These are phyloP conservation scores for Malus fusca DNA, from an alignment of 306 rosid species.

Conservation along the genomic window DNA sequence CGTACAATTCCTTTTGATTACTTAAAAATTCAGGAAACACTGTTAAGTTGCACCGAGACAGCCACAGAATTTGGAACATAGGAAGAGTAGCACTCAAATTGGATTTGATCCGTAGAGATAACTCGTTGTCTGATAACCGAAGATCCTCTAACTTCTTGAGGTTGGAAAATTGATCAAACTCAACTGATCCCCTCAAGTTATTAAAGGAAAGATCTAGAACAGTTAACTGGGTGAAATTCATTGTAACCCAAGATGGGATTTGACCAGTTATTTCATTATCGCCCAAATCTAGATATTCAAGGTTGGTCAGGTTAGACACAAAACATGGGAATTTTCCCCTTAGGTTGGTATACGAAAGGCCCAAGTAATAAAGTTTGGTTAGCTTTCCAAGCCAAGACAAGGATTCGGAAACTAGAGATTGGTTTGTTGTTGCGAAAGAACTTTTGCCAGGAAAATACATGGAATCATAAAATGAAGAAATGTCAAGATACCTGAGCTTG, in stretches of 20 bases:
- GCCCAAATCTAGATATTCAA: not conserved
- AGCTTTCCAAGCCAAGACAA: not conserved
- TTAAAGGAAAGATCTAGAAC: not conserved
- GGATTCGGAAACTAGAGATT: not conserved
- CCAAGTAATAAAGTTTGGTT: not conserved
- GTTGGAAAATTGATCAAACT: slow-evolving; percentile 6
- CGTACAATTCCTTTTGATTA: not conserved
- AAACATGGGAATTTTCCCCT: not conserved
- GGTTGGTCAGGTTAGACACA: not conserved
- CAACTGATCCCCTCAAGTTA: slow-evolving; percentile 5
- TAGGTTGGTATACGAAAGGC: not conserved
- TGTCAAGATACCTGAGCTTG: not conserved
- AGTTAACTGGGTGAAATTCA: not conserved
- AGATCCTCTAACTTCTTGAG: not conserved
- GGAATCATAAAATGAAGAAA: not conserved
- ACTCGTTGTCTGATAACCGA: not conserved
- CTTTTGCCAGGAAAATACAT: too few relatives aligned
- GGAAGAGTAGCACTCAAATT: not conserved
- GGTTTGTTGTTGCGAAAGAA: too few relatives aligned
- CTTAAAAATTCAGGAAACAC: slow-evolving; percentile 4
- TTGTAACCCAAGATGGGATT: not conserved
- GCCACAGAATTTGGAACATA: not conserved
- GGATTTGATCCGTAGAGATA: not conserved
- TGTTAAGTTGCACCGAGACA: not conserved
- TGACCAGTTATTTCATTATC: not conserved